A percentile compares a stretch with the other conserved stretches of the same genome.
Evolutionary conservation across 2,329 filamentous ascomycete genomes (phyloP).

Genomic region (Ceratocystis diversiconidia): DNA sequence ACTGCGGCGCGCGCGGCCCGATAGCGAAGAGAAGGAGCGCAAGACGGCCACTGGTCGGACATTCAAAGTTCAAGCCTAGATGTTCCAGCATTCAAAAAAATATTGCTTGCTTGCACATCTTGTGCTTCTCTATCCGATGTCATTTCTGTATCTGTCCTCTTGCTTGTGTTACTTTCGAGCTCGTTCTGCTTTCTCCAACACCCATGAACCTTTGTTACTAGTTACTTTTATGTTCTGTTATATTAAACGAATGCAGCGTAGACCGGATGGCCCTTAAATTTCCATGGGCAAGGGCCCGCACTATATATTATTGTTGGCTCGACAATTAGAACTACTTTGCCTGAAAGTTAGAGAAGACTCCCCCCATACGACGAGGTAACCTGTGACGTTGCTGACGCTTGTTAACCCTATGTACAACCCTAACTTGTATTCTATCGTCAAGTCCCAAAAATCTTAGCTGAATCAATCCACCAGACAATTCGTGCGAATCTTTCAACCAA

Average conservation of each 20-base stretch:
- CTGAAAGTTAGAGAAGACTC: background rate
- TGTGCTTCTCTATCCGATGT: constrained; percentile 2
- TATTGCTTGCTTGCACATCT: constrained; percentile 13
- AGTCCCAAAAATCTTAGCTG: background rate
- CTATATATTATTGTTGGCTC: background rate
- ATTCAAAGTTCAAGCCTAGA: constrained; percentile 47
- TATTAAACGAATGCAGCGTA: background rate
- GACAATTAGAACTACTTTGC: background rate
- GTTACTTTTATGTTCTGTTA: background rate
- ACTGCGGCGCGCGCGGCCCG: constrained; percentile 85
- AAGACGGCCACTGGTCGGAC: constrained; percentile 96
- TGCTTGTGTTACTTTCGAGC: background rate
- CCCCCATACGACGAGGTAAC: background rate
- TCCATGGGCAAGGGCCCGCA: no score
- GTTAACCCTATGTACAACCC: background rate
- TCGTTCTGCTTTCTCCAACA: background rate
- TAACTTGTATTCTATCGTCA: background rate
- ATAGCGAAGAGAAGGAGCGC: constrained; percentile 91
- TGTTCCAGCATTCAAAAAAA: constrained; percentile 21
- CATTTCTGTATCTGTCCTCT: constrained; percentile 10
- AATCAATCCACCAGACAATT: background rate
- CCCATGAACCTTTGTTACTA: background rate
- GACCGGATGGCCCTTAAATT: background rate
- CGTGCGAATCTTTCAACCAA: background rate
- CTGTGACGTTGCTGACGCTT: background rate